phyloP scores from a whole-genome alignment of 257 asterid species.

The Solanum chmielewskii region DNA sequence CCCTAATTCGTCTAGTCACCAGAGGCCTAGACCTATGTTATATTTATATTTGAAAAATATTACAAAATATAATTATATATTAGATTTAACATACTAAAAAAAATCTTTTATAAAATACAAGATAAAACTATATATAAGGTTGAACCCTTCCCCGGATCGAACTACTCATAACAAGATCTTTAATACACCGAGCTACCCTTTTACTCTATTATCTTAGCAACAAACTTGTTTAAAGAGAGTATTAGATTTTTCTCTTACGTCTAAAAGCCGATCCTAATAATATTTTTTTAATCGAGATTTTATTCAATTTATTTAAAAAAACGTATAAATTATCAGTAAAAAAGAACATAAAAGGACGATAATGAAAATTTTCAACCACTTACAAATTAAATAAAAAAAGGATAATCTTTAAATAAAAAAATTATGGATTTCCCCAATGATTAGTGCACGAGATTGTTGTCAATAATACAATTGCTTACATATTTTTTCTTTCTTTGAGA shows the following conservation, averaged over 20 bases:
- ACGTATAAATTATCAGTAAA: neutral
- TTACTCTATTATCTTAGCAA: neutral
- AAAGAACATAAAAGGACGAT: neutral
- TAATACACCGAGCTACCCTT: neutral
- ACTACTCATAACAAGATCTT: neutral
- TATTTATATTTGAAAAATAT: too few species aligned
- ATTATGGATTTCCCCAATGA: too few species aligned
- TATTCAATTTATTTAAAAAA: neutral
- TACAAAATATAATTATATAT: too few species aligned
- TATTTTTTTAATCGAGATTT: neutral
- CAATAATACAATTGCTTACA: neutral
- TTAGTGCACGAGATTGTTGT: neutral
- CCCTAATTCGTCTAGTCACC: too few species aligned
- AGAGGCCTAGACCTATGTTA: too few species aligned
- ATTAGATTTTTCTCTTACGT: neutral
- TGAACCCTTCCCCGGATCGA: neutral
- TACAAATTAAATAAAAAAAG: neutral
- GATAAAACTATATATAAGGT: neutral
- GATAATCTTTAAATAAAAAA: too few species aligned
- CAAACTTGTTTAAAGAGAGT: neutral
- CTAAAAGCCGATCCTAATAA: neutral
- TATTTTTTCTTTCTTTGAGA: neutral
- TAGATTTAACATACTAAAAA: too few species aligned
- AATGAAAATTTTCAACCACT: neutral
- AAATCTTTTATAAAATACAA: too few species aligned